A percentile compares a stretch with the other conserved stretches of the same genome.
phyloP scores from a whole-genome alignment of 108 stramenopile genomes.

The Nitzschia inconspicua region DNA sequence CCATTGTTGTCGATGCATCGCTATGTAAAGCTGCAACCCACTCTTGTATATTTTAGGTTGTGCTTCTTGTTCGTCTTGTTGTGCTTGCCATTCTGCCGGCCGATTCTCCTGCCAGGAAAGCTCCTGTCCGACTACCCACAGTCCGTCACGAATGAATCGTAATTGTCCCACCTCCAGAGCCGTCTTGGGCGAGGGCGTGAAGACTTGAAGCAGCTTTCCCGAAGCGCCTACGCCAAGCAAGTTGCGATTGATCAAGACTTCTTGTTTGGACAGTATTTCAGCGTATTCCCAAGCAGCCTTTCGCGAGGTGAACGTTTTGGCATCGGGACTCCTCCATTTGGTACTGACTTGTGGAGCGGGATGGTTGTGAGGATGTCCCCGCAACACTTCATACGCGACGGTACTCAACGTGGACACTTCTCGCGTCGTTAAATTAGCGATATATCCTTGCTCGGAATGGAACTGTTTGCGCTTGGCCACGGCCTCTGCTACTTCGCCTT shows the following conservation, averaged over 20 bases:
- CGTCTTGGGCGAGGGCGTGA: constrained; percentile 41
- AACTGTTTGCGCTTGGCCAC: constrained; percentile 5
- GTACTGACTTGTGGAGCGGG: constrained; percentile 31
- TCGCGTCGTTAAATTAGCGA: constrained; percentile 18
- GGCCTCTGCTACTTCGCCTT: background rate
- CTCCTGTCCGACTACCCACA: constrained; percentile 90
- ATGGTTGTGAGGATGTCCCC: constrained; percentile 13
- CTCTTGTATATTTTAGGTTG: constrained; percentile 15
- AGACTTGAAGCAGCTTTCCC: constrained; percentile 54
- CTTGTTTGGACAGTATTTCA: constrained; percentile 37
- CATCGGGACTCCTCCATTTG: constrained; percentile 69
- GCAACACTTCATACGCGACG: constrained; percentile 31
- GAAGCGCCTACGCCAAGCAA: constrained; percentile 59
- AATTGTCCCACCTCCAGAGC: constrained; percentile 72
- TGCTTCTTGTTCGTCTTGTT: constrained; percentile 11
- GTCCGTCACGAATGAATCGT: constrained; percentile 75
- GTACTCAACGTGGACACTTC: constrained; percentile 30
- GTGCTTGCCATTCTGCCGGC: constrained; percentile 7
- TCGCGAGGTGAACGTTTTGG: constrained; percentile 54
- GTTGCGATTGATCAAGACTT: constrained; percentile 60
- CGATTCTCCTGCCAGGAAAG: constrained; percentile 68
- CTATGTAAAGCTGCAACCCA: constrained; percentile 30
- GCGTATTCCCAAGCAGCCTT: constrained; percentile 70
- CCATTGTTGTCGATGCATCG: constrained; percentile 13
- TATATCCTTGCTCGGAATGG: constrained; percentile 15